Conservation (phyloP, 352 stramenopile genomes). For the Phytophthora hibernalis region DNA sequence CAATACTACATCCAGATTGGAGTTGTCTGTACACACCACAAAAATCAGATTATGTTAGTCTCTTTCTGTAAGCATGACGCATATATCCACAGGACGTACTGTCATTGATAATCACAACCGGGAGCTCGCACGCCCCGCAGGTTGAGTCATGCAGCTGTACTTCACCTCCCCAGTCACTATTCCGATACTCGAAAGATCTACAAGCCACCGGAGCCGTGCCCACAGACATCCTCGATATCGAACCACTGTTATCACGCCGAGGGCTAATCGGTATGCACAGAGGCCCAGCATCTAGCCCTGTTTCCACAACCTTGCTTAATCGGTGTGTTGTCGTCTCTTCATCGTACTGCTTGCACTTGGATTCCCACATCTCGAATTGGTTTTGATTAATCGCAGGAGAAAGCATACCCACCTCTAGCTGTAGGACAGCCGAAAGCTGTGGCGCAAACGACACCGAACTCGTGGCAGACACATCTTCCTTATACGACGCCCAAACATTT, state of each 20-base stretch:
- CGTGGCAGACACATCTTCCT: constrained; percentile 56
- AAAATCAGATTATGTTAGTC: constrained; percentile 15
- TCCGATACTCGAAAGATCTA: constrained; percentile 81
- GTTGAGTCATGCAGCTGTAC: constrained; percentile 86
- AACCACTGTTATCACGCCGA: constrained; percentile 5
- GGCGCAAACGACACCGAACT: constrained; percentile 70
- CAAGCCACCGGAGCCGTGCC: constrained; percentile 31
- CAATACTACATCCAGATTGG: constrained; percentile 77
- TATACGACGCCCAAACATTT: constrained; percentile 83
- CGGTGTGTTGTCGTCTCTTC: constrained; percentile 25
- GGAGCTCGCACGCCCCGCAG: constrained; percentile 75
- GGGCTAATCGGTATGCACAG: constrained; percentile 19
- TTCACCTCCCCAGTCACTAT: constrained; percentile 89
- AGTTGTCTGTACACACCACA: constrained; percentile 55
- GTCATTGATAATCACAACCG: constrained; percentile 82
- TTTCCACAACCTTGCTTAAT: constrained; percentile 19
- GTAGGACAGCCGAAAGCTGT: constrained; percentile 70
- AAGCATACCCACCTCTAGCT: constrained; percentile 64
- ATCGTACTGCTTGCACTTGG: constrained; percentile 68
- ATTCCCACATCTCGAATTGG: constrained; percentile 61
- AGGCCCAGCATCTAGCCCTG: constrained; percentile 1
- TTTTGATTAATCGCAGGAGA: constrained; percentile 48
- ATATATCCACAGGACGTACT: constrained; percentile 48
- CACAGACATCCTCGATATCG: constrained; percentile 18
- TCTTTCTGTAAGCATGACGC: not conserved